Conservation (phyloP, 208 protist species). For the Acanthamoeba triangularis region DNA sequence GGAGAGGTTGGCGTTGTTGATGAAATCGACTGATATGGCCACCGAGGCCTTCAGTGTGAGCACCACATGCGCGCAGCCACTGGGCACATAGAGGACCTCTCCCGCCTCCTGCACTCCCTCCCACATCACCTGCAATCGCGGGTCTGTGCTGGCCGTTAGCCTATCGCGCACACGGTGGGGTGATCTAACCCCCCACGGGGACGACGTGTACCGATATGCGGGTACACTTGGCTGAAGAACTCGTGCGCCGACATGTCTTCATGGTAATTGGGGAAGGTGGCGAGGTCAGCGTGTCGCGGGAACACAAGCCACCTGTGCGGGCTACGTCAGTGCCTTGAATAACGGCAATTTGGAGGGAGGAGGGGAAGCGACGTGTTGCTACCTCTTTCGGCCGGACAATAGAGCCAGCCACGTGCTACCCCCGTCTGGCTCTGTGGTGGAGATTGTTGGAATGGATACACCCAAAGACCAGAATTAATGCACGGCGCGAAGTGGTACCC, state of each 20-base stretch:
- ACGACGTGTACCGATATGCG: too few species aligned
- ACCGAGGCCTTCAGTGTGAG: background rate
- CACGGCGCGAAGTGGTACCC: background rate
- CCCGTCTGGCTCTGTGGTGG: background rate
- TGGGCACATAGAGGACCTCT: background rate
- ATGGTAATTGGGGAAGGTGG: too few species aligned
- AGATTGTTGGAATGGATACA: background rate
- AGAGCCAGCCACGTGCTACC: background rate
- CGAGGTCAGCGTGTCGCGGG: too few species aligned
- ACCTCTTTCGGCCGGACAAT: background rate
- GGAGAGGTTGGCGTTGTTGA: background rate
- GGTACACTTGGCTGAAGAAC: too few species aligned
- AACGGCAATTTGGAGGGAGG: background rate
- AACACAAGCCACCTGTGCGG: background rate
- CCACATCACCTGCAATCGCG: background rate
- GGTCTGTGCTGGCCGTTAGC: background rate
- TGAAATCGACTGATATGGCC: background rate
- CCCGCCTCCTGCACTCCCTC: background rate
- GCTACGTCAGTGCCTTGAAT: background rate
- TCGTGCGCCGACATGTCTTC: too few species aligned
- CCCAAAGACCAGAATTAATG: too few species aligned
- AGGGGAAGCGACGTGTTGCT: background rate
- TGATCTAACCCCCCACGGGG: too few species aligned
- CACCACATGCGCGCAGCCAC: constrained; percentile 7
- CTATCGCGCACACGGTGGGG: background rate